Base-by-base conservation (phyloP, 2,329 filamentous ascomycete species). In the Aspergillus pseudoterreus region DNA sequence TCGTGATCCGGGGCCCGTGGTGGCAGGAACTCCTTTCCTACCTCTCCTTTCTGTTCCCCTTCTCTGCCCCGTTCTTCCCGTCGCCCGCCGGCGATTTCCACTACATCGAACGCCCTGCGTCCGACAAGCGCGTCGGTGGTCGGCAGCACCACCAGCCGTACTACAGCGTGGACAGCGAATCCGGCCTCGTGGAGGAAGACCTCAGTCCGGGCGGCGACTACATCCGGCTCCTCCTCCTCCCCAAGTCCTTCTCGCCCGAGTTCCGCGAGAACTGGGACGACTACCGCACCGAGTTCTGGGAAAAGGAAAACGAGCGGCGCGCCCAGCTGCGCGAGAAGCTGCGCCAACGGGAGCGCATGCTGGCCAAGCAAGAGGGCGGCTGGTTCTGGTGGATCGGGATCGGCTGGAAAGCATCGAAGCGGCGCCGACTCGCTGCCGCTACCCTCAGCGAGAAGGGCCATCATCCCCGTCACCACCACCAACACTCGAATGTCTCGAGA, bases 201-300 rank as follows among this genome's bases (percentile, higher is more conserved):
- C 80, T 99, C 41, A 87, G 90, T 0, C 84, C 89, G 0, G 92
- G 92, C 0, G 94, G 94, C 2, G 91, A 97, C 72, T 88, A 92
- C 65, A 86, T 99, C 61, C 94, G 95, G 70, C 80, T 99, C 1
- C 77, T 97, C 15, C 78, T 99, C 6, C 81, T 96, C 10, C 90
- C 94, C 1, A 99, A 99, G 68, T 91, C 92, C 0, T 99, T 99
- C 66, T 95, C 90, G 5, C 87, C 94, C 0, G 90, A 90, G 43
- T 99, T 99, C 65, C 82, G 94, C 17, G 92, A 97, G 69, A 95
- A 96, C 58, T 99, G 94, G 94, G 94, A 99, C 66, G 79, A 92
- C 14, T 99, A 95, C 71, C 82, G 94, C 48, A 85, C 87, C 32
- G 92, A 96, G 54, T 99, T 96, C 72, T 99, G 94, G 94, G 92